Conservation (phyloP, 352 stramenopile genomes). For the Phytophthora constricta region DNA sequence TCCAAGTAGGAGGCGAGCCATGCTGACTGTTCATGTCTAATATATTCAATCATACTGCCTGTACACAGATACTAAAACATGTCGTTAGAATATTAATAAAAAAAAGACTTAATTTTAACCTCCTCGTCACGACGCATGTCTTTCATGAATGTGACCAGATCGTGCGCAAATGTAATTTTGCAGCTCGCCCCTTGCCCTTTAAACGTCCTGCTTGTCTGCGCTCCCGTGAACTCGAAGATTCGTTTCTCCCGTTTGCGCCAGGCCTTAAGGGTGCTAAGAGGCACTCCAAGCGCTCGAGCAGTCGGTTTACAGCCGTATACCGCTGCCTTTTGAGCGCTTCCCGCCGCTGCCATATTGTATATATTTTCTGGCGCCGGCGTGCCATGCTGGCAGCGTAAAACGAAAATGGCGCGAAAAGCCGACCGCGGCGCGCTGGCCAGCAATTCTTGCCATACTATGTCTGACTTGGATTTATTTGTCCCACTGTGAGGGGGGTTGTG, state of each 20-base stretch:
- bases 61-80: too few species aligned
- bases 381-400: neutral
- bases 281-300: neutral
- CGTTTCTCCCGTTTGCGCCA: neutral
- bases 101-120: too few species aligned
- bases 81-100: too few species aligned
- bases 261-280: neutral
- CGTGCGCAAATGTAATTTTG: too few species aligned
- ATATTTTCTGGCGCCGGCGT: neutral
- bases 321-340: neutral
- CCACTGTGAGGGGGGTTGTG: neutral
- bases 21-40: too few species aligned
- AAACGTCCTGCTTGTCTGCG: neutral
- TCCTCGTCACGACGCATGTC: too few species aligned
- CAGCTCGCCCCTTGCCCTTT: neutral
- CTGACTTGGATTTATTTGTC: neutral
- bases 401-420: neutral
- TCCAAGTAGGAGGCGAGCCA: too few species aligned
- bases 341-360: neutral
- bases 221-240: neutral
- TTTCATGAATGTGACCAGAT: too few species aligned
- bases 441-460: neutral
- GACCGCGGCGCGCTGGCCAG: neutral
- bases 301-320: neutral
- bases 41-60: too few species aligned